A percentile compares a stretch with the other conserved stretches of the same genome.
Conservation (phyloP, 2,329 filamentous ascomycete genomes). For the Knufia fluminis region DNA sequence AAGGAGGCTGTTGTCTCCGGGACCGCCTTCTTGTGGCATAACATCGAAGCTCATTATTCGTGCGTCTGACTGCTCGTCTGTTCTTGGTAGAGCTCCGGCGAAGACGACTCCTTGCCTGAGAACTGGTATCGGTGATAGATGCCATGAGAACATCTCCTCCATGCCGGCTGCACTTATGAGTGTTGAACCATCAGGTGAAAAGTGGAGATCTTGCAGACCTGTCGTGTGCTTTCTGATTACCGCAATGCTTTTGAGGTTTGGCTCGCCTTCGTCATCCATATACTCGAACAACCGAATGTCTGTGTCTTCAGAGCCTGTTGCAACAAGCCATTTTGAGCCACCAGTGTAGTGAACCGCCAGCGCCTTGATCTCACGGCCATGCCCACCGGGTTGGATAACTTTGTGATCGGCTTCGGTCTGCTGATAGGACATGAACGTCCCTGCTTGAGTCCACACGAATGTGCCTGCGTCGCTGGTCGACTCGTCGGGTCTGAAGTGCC, state of each 20-base stretch:
- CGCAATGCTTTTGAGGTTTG: slow-evolving; percentile 8
- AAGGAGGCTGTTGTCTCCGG: slow-evolving; percentile 35
- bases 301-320: slow-evolving; percentile 63
- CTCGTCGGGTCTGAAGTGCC: slow-evolving; percentile 41
- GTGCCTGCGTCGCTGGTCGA: slow-evolving; percentile 32
- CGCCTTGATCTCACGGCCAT: slow-evolving; percentile 77
- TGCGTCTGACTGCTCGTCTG: slow-evolving; percentile 53
- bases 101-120: slow-evolving; percentile 46
- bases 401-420: slow-evolving; percentile 35
- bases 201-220: slow-evolving; percentile 72
- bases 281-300: slow-evolving; percentile 58
- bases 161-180: slow-evolving; percentile 80
- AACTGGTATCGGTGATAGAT: slow-evolving; percentile 47
- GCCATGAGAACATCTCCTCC: slow-evolving; percentile 87
- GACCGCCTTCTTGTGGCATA: slow-evolving; percentile 20
- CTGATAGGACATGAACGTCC: slow-evolving; percentile 40
- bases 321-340: slow-evolving; percentile 37
- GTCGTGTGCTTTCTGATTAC: slow-evolving; percentile 69
- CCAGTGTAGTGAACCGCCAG: slow-evolving; percentile 38
- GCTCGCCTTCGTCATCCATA: not conserved
- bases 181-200: slow-evolving; percentile 56
- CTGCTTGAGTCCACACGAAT: slow-evolving; percentile 68
- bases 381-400: slow-evolving; percentile 58
- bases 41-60: slow-evolving; percentile 70
- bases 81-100: slow-evolving; percentile 40